Evolutionary conservation across 352 stramenopile species (phyloP).

Genomic region (Phytophthora pluvialis): DNA sequence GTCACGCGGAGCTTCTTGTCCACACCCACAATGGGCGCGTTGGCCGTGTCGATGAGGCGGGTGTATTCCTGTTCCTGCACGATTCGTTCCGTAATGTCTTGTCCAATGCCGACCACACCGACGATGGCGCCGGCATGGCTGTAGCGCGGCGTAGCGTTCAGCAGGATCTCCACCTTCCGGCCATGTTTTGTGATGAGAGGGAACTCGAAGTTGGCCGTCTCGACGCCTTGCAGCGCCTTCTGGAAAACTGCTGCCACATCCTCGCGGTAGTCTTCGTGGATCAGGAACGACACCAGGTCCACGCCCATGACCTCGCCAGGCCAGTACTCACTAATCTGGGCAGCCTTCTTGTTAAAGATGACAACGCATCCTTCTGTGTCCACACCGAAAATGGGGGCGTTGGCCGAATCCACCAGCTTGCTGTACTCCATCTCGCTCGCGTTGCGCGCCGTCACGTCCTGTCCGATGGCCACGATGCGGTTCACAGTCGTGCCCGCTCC

Average conservation of each 20-base stretch:
- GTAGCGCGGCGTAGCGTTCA: conserved; percentile 78
- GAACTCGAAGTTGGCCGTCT: conserved; percentile 85
- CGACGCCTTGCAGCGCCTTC: conserved; percentile 65
- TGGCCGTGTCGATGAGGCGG: conserved; percentile 82
- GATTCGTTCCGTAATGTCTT: conserved; percentile 84
- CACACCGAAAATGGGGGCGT: conserved; percentile 82
- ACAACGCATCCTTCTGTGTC: conserved; percentile 63
- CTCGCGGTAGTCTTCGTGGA: conserved; percentile 72
- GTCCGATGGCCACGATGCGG: conserved; percentile 71
- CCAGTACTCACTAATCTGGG: conserved; percentile 88
- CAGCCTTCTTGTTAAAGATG: conserved; percentile 93
- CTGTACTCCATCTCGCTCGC: conserved; percentile 74
- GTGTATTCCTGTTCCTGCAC: conserved; percentile 86
- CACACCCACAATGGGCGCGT: conserved; percentile 84
- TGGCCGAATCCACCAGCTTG: conserved; percentile 77
- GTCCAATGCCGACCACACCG: conserved; percentile 81
- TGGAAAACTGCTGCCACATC: conserved; percentile 74
- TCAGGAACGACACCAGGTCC: conserved; percentile 80
- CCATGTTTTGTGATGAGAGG: conserved; percentile 82
- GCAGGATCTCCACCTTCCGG: conserved; percentile 73
- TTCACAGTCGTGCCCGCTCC: conserved; percentile 37
- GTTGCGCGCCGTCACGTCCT: conserved; percentile 71
- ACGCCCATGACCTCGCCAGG: conserved; percentile 88
- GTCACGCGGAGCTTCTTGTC: conserved; percentile 84
- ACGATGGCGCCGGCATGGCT: conserved; percentile 68